A percentile compares a stretch with the other conserved stretches of the same genome.
Conservation (phyloP, 139 green algal genomes). For the Chlorella sp. region DNA sequence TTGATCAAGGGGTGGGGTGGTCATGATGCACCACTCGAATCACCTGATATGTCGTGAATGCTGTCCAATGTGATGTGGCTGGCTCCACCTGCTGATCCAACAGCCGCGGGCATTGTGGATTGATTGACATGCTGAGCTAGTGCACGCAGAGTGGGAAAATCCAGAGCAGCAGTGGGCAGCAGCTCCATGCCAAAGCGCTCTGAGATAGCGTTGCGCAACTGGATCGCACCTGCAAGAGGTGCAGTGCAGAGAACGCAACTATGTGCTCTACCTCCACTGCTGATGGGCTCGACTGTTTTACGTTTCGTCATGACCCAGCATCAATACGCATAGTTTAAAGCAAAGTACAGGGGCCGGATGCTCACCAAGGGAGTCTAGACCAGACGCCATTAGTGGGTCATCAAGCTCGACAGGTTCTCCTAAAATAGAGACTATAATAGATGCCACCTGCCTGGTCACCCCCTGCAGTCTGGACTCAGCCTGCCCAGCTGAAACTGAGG, state of each 20-base stretch:
- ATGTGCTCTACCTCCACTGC: too few species aligned
- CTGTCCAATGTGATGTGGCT: too few species aligned
- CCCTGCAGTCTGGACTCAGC: neutral
- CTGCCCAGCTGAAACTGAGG: too few species aligned
- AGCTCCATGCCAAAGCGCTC: slow-evolving; percentile 51
- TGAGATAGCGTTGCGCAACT: slow-evolving; percentile 41
- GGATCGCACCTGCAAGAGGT: neutral
- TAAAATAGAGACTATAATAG: neutral
- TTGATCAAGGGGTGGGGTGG: too few species aligned
- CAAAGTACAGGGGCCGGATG: neutral
- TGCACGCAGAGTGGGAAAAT: slow-evolving; percentile 53
- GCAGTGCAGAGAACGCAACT: too few species aligned
- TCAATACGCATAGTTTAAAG: neutral
- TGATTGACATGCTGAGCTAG: slow-evolving; percentile 40
- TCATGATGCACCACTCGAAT: too few species aligned
- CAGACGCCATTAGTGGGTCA: slow-evolving; percentile 66
- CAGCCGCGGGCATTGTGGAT: neutral
- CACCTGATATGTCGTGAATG: too few species aligned
- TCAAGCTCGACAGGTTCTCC: neutral
- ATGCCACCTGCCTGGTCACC: neutral
- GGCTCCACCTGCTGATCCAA: too few species aligned
- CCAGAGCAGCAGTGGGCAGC: slow-evolving; percentile 50
- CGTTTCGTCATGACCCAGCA: neutral
- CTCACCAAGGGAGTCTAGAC: slow-evolving; percentile 65
- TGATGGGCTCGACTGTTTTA: neutral